A percentile compares a stretch with the other conserved stretches of the same genome.
Evolutionary conservation across 2,329 filamentous ascomycete genomes (phyloP).

Genomic region (Dactylellina cionopaga): DNA sequence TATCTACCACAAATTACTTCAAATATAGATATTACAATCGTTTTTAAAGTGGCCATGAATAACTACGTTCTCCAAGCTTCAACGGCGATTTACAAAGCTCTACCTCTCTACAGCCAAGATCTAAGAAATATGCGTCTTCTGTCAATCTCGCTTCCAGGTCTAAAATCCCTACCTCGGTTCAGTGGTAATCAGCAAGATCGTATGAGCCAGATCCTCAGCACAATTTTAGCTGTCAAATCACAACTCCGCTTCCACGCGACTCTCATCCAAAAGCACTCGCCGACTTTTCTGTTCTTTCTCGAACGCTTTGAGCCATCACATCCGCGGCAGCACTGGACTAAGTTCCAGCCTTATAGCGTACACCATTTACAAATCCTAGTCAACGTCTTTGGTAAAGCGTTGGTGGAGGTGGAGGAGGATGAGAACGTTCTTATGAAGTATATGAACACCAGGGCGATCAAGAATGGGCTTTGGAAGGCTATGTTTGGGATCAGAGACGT

Average conservation of each 20-base stretch:
- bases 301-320: constrained; percentile 2
- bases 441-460: background rate
- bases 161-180: too few species aligned
- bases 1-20: background rate
- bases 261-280: constrained; percentile 25
- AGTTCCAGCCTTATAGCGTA: constrained; percentile 19
- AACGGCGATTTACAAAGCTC: too few species aligned
- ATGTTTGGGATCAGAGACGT: background rate
- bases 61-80: too few species aligned
- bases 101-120: too few species aligned
- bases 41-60: too few species aligned
- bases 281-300: constrained; percentile 37
- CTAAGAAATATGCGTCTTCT: too few species aligned
- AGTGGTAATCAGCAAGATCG: background rate
- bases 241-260: constrained; percentile 33
- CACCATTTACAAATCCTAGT: constrained; percentile 22
- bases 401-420: constrained; percentile 9
- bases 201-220: background rate
- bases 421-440: background rate
- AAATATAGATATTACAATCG: background rate
- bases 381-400: background rate
- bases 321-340: constrained; percentile 11
- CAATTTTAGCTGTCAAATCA: constrained; percentile 11
- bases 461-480: background rate
- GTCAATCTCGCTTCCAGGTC: too few species aligned